Base-by-base conservation (phyloP, 805 yeast species). In the Nakazawaea ishiwadae region DNA sequence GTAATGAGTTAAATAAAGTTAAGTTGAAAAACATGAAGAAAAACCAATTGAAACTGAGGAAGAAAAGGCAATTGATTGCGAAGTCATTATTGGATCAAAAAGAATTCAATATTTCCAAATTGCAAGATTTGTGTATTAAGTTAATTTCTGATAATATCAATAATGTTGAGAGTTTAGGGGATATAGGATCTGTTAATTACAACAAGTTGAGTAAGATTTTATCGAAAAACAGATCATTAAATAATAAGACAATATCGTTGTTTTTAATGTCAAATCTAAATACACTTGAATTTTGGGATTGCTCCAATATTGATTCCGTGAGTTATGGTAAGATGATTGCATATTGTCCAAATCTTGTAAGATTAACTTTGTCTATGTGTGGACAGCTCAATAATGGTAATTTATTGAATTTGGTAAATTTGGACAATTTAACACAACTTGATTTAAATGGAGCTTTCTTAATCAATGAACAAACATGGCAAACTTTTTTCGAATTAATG, bases 391-490 rank as follows among this genome's bases (percentile, higher is more conserved):
- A 84, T 51, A 85, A 85, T 55, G 89, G 82, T 48, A 82, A 84
- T 44, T 58, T 93, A 44, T 55, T 66, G 14, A 84, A 87, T 55
- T 77, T 74, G 46, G 72, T 76, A 4, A 81, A 85, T 47, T 65
- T 91, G 31, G 62, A 63, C 0, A 60, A 73, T 23, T 65, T 93
- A 35, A 66, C 59, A 12, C 67, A 75, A 11, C 43, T 91, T 6
- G 65, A 73, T n/a, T 62, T 93, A 28, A 90, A 91, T 59, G 99
- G 99, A 0, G 88, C 97, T 0, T 93, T 93, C 56, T 63, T 93
- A 49, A 81, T 93, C 35, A 79, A 82, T 52, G 86, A 83, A 48
- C 62, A 60, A 0, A 68, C 79, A 42, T 93, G 99, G 99, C 76
- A 77, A 48, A 71, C 66, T 5, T 89, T 84, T 48, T 85, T 93